Conservation (phyloP, 768 basidiomycete genomes). For the Leccinum variicolor region DNA sequence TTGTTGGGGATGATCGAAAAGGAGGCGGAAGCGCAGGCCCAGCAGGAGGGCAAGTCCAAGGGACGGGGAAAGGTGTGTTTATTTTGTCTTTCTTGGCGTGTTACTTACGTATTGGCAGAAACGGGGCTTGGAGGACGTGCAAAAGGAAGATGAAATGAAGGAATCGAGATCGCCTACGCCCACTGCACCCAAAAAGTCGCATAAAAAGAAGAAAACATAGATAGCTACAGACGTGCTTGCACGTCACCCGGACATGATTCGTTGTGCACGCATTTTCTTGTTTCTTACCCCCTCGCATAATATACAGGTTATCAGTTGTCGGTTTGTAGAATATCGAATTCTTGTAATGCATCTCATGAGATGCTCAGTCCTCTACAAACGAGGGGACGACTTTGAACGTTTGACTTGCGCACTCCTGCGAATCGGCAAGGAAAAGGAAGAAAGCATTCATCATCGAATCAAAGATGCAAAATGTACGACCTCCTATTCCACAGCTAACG, state of each 20-base stretch:
- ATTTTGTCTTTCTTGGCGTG: not conserved
- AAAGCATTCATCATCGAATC: no score
- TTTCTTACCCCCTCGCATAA: not conserved
- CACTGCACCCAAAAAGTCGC: slow-evolving; percentile 50
- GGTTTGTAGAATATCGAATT: not conserved
- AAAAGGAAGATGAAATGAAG: slow-evolving; percentile 42
- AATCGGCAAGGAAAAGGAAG: no score
- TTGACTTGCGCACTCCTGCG: not conserved
- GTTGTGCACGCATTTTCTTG: not conserved
- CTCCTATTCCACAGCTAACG: not conserved
- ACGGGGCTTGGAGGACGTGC: slow-evolving; percentile 67
- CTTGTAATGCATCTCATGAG: not conserved
- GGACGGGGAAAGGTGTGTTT: slow-evolving; percentile 62
- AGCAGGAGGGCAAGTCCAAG: slow-evolving; percentile 65
- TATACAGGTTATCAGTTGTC: not conserved
- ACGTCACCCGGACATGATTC: not conserved
- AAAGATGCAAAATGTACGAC: not conserved
- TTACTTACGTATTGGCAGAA: slow-evolving; percentile 42
- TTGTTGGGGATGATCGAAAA: slow-evolving; percentile 89
- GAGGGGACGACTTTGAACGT: not conserved
- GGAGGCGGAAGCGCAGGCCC: slow-evolving; percentile 67
- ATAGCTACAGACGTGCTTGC: not conserved
- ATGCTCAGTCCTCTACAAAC: not conserved
- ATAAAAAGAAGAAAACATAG: slow-evolving; percentile 70
- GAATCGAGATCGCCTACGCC: slow-evolving; percentile 66